These are phyloP conservation scores for Erysimum cheiri DNA, from an alignment of 441 rosid species.

Conservation along the genomic window DNA sequence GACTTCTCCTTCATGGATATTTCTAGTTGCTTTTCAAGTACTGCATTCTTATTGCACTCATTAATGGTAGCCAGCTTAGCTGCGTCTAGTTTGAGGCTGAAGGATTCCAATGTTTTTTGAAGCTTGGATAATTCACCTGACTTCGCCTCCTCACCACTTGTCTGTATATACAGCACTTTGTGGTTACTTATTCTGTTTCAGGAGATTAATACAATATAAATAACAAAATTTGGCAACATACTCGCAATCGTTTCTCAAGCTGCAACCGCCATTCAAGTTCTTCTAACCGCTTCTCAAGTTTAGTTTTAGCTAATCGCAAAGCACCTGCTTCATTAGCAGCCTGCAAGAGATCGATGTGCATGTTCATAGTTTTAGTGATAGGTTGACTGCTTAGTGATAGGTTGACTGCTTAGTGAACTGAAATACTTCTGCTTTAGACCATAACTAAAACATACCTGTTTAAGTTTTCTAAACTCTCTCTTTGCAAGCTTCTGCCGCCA, in stretches of 20 bases:
- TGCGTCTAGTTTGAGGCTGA: slow-evolving; percentile 91
- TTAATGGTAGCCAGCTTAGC: slow-evolving; percentile 87
- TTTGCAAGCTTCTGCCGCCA: slow-evolving; percentile 95
- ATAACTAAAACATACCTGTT: slow-evolving; percentile 55
- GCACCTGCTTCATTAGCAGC: slow-evolving; percentile 98
- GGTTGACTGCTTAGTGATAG: slow-evolving; percentile 5
- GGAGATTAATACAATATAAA: slow-evolving; percentile 28
- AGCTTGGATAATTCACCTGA: slow-evolving; percentile 77
- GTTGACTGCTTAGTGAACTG: slow-evolving; percentile 4
- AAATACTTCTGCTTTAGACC: slow-evolving; percentile 29
- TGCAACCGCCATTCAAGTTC: slow-evolving; percentile 94
- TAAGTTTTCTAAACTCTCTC: slow-evolving; percentile 81
- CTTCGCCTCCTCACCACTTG: slow-evolving; percentile 84
- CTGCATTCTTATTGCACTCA: slow-evolving; percentile 89
- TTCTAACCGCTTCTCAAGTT: slow-evolving; percentile 95
- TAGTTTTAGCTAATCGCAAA: slow-evolving; percentile 87
- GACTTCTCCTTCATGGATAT: slow-evolving; percentile 75
- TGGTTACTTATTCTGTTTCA: slow-evolving; percentile 28
- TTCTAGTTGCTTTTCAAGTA: slow-evolving; percentile 83
- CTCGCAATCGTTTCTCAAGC: slow-evolving; percentile 91
- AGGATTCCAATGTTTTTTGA: slow-evolving; percentile 70
- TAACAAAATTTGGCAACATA: slow-evolving; percentile 48
- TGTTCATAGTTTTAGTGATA: slow-evolving; percentile 26
- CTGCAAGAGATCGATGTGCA: slow-evolving; percentile 51
- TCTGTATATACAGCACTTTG: slow-evolving; percentile 52